These are phyloP conservation scores for Pseudocohnilembus persalinus DNA, from an alignment of 169 alveolate species.

Conservation along the genomic window DNA sequence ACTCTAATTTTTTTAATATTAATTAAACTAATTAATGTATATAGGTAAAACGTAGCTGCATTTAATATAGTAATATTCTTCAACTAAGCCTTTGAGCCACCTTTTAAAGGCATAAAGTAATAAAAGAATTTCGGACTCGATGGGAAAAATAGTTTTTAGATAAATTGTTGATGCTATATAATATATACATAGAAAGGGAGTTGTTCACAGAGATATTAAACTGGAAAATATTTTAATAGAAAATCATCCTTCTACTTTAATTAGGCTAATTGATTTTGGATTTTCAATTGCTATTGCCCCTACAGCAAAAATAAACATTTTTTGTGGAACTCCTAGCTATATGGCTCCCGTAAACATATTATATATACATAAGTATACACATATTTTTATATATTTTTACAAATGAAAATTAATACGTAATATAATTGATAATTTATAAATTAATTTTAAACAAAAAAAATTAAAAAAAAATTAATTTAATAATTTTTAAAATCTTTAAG, in stretches of 20 bases:
- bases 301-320: constrained; percentile 57
- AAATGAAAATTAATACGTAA: background rate
- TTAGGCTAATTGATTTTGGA: constrained; percentile 86
- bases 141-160: constrained; percentile 49
- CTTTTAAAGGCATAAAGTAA: constrained; percentile 25
- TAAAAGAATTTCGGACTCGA: constrained; percentile 45
- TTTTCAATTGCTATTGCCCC: constrained; percentile 75
- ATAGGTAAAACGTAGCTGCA: constrained; percentile 26
- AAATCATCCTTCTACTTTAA: constrained; percentile 41
- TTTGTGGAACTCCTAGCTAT: constrained; percentile 84
- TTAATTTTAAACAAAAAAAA: no score
- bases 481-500: no score
- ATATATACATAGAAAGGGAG: constrained; percentile 60
- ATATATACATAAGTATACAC: no score
- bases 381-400: no score
- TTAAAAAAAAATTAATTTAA: no score
- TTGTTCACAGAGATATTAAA: constrained; percentile 83
- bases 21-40: no score
- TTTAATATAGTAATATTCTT: constrained; percentile 55
- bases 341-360: constrained; percentile 65
- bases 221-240: constrained; percentile 81
- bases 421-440: no score
- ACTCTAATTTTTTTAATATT: no score
- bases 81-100: constrained; percentile 35
- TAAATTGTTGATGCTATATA: constrained; percentile 51